Evolutionary conservation across 495 filamentous ascomycete species (phyloP).

Genomic region (Bacidia rubella): DNA sequence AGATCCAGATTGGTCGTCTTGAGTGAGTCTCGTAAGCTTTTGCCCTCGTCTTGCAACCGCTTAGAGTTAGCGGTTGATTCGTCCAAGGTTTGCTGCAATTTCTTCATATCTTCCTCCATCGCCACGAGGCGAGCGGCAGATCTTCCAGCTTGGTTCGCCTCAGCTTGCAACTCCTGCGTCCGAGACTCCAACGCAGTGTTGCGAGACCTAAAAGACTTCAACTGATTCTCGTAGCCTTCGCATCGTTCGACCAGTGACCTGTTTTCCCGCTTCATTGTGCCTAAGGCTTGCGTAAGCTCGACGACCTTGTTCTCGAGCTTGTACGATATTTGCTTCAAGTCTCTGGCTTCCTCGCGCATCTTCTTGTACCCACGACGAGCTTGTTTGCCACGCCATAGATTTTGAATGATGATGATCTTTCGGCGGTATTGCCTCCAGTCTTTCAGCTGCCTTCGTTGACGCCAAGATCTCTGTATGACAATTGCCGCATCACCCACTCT

Average conservation of each 20-base stretch:
- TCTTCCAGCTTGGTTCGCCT: slow-evolving; percentile 96
- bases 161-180: slow-evolving; percentile 83
- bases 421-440: slow-evolving; percentile 78
- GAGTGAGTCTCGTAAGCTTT: slow-evolving; percentile 63
- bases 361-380: slow-evolving; percentile 78
- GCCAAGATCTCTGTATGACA: slow-evolving; percentile 82
- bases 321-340: slow-evolving; percentile 97
- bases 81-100: slow-evolving; percentile 71
- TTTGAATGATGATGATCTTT: slow-evolving; percentile 84
- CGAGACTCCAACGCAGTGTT: slow-evolving; percentile 85
- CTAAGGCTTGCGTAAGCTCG: slow-evolving; percentile 87
- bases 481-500: slow-evolving; percentile 85
- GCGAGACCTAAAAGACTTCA: slow-evolving; percentile 85
- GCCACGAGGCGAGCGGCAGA: slow-evolving; percentile 72
- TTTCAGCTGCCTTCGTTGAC: slow-evolving; percentile 61
- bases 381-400: slow-evolving; percentile 75
- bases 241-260: slow-evolving; percentile 77
- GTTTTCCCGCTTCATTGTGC: slow-evolving; percentile 85
- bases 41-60: slow-evolving; percentile 85
- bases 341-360: slow-evolving; percentile 84
- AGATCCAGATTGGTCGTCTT: slow-evolving; percentile 63
- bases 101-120: slow-evolving; percentile 90
- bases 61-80: slow-evolving; percentile 81
- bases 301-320: slow-evolving; percentile 99
- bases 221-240: slow-evolving; percentile 89